A percentile compares a stretch with the other conserved stretches of the same genome.
Evolutionary conservation across 192 early-diverging fungal genomes (phyloP).

Genomic region (Cetraspora pellucida): DNA sequence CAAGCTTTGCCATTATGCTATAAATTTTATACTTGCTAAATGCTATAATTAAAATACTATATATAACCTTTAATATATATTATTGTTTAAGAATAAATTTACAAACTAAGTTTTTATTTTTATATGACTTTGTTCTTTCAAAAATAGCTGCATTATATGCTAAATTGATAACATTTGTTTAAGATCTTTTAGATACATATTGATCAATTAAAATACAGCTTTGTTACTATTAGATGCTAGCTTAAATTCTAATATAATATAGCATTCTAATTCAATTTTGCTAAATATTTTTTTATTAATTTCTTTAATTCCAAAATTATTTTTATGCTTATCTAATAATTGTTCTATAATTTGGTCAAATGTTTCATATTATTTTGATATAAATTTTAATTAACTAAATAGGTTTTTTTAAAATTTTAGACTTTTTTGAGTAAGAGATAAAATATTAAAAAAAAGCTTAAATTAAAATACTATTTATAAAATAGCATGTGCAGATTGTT

Average conservation of each 20-base stretch:
- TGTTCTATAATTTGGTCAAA: not conserved
- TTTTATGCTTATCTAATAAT: not conserved
- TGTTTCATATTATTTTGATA: not conserved
- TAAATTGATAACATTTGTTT: not conserved
- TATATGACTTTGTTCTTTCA: not conserved
- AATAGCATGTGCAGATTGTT: not conserved
- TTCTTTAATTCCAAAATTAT: not conserved
- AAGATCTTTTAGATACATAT: constrained; percentile 8
- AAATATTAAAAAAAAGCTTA: not conserved
- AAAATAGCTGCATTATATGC: not conserved
- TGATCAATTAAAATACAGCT: not conserved
- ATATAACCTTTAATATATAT: constrained; percentile 2
- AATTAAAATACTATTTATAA: not conserved
- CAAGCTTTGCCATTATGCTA: not conserved
- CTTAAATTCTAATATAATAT: constrained; percentile 9
- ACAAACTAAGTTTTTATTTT: not conserved
- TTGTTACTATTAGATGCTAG: not conserved
- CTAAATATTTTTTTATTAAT: not conserved
- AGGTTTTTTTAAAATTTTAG: not conserved
- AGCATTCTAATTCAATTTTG: not conserved
- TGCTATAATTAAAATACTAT: not conserved
- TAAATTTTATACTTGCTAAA: constrained; percentile 8
- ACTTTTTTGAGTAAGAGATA: not conserved
- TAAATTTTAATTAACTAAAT: not conserved
- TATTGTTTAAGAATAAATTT: not conserved